Base-by-base conservation (phyloP, 2,329 filamentous ascomycete genomes). In the Clarireedia paspali region DNA sequence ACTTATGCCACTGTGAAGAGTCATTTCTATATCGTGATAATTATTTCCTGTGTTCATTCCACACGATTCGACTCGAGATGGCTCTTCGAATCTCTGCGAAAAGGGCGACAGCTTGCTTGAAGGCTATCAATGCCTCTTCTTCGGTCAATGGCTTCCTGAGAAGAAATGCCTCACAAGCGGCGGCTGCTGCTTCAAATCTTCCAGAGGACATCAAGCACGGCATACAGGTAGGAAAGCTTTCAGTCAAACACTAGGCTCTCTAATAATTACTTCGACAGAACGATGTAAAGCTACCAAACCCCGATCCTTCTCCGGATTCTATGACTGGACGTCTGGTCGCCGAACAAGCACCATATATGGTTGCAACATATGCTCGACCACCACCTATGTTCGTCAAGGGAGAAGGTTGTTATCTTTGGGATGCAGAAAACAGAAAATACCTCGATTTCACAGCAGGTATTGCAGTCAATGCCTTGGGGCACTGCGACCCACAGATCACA, bases 371-470 rank as follows among this genome's bases (percentile, higher is more conserved):
- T 73, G 84, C 90, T 52, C 89, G 94, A 26, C 92, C 94, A 49
- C 80, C 88, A 46, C 90, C 91, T 2, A 88, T 97, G 68, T 96
- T 99, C 71, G 84, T 91, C 57, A 88, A 85, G 70, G 94, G 91
- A 61, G 77, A 90, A 69, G 94, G 94, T 2, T 91, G 87, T 59
- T 91, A 91, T 70, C 72, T 99, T 60, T 97, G 85, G 83, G 94
- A 99, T 70, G 75, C 92, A 39, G 91, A 96, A 74, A 88, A 94
- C 69, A 78, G 89, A 59, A 85, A 84, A 70, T 99, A 96, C 70
- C 79, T 99, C 30, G 94, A 99, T 73, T 89, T 99, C 67, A 97
- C 94, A 1, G 87, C 91, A 9, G 94, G 94, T 48, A 99, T 99
- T 69, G 94, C 94, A 15, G 94, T 99, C 69, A 96, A 92, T 73